Percentiles rank a stretch among this genome's conserved stretches.
Evolutionary conservation across 257 asterid species (phyloP).

Genomic region (Euphrasia confusa): DNA sequence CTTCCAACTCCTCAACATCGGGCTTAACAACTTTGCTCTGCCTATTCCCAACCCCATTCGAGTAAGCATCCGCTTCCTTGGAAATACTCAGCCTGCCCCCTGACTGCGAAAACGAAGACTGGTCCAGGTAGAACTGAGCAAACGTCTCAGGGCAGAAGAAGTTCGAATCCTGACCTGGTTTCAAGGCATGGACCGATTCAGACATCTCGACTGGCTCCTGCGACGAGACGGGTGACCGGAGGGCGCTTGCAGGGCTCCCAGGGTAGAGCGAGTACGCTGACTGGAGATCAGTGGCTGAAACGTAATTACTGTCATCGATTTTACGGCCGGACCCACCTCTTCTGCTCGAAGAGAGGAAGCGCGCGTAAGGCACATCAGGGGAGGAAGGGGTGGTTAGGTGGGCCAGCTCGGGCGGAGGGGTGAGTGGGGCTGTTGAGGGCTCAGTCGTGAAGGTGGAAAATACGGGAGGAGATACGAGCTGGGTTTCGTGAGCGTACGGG

Average conservation of each 20-base stretch:
- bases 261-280: slow-evolving; percentile 38
- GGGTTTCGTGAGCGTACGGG: slow-evolving; percentile 67
- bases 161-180: slow-evolving; percentile 68
- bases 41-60: slow-evolving; percentile 63
- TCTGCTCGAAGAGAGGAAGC: slow-evolving; percentile 45
- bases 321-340: slow-evolving; percentile 23
- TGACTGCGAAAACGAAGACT: slow-evolving; percentile 66
- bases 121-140: slow-evolving; percentile 93
- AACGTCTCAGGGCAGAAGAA: slow-evolving; percentile 98
- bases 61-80: slow-evolving; percentile 70
- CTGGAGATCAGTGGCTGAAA: slow-evolving; percentile 36
- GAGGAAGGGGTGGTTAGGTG: slow-evolving; percentile 72
- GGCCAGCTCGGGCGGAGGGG: slow-evolving; percentile 67
- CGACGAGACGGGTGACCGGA: too few relatives aligned
- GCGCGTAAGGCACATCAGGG: slow-evolving; percentile 72
- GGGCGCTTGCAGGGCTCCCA: too few relatives aligned
- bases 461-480: slow-evolving; percentile 63
- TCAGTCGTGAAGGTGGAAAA: slow-evolving; percentile 69
- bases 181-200: slow-evolving; percentile 57
- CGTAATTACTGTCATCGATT: slow-evolving; percentile 15
- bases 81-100: slow-evolving; percentile 96
- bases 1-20: slow-evolving; percentile 92
- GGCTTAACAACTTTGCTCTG: slow-evolving; percentile 63
- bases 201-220: slow-evolving; percentile 37
- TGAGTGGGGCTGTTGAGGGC: slow-evolving; percentile 69